Base-by-base conservation (phyloP, 2,329 filamentous ascomycete genomes). In the Fusarium virguliforme region DNA sequence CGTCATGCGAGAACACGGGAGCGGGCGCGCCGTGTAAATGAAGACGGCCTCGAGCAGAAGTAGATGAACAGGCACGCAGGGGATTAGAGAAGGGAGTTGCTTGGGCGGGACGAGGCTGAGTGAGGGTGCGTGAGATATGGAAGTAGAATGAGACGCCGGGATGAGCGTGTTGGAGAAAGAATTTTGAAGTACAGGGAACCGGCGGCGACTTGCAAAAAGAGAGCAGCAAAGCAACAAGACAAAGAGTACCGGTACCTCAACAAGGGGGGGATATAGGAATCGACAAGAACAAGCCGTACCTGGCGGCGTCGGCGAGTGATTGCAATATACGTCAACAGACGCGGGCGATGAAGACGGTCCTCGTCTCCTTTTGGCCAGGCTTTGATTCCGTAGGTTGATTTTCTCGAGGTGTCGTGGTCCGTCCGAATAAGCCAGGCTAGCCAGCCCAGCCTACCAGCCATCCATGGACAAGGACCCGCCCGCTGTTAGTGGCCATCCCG, bases 351-450 rank as follows among this genome's bases (percentile, higher is more conserved):
- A 70, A 70, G 70, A 67, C 72, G 62, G 70, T 62, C 59, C 18
- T 71, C 68, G 71, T 77, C 79, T 79, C 76, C 76, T 76, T 74
- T 78, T 76, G 76, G 70, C 62, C 75, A 75, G 76, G 74, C 78
- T 79, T 79, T 76, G 72, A 77, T 68, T 69, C 69, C 70, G 43
- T n/a, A 48, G 62, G 64, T 79, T 73, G 78, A 74, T 80, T 80
- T 81, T 80, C 76, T 80, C 75, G 72, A 80, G 78, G 76, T 80
- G 79, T 81, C 79, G 79, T 81, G 79, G 79, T 80, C 78, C 77
- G 79, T 80, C 78, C 77, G 79, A 81, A 81, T 80, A 81, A 80
- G 79, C 79, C 62, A 72, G 62, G 18, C 18, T 18, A 18, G 18
- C 18, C 18, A 18, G 18, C 18, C 18, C 18, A 18, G 18, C 18